Conservation (phyloP, 2,329 filamentous ascomycete genomes). For the Colletotrichum truncatum region DNA sequence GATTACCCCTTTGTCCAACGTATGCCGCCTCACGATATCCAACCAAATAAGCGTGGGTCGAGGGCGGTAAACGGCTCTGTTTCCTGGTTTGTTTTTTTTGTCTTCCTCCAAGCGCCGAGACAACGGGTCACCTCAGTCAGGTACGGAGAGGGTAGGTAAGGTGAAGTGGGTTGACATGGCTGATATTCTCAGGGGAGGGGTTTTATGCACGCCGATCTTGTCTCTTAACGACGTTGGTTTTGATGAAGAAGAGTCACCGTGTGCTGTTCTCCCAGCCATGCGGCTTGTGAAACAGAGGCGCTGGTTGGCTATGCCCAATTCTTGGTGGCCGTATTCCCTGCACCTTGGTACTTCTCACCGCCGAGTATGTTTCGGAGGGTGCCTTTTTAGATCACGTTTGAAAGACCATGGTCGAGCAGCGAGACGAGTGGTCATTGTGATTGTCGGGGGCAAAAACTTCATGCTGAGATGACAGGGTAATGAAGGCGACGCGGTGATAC, state of each 20-base stretch:
- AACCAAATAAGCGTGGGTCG: not conserved
- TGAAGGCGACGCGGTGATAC: not conserved
- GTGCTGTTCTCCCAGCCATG: not conserved
- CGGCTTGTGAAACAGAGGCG: not conserved
- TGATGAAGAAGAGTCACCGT: conserved; percentile 15
- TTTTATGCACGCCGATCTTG: conserved; percentile 13
- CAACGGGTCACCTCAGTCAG: conserved; percentile 14
- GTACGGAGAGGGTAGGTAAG: not conserved
- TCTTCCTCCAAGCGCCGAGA: conserved; percentile 21
- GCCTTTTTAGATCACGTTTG: not conserved
- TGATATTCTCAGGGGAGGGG: not conserved
- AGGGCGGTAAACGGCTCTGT: not conserved
- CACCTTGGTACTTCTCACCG: conserved; percentile 14
- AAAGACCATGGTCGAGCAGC: not conserved
- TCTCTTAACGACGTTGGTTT: not conserved
- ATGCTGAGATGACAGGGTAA: not conserved
- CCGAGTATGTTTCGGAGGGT: conserved; percentile 1
- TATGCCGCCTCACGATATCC: not conserved
- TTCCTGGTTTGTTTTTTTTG: conserved; percentile 10
- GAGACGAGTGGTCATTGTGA: not conserved
- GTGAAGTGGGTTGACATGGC: not conserved
- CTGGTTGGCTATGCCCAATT: not conserved
- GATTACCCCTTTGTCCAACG: not conserved
- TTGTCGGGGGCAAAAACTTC: too few relatives aligned
- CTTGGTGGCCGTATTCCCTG: not conserved